These are phyloP conservation scores for Excoecaria cochinchinensis DNA, from an alignment of 345 rosid species.

Conservation along the genomic window DNA sequence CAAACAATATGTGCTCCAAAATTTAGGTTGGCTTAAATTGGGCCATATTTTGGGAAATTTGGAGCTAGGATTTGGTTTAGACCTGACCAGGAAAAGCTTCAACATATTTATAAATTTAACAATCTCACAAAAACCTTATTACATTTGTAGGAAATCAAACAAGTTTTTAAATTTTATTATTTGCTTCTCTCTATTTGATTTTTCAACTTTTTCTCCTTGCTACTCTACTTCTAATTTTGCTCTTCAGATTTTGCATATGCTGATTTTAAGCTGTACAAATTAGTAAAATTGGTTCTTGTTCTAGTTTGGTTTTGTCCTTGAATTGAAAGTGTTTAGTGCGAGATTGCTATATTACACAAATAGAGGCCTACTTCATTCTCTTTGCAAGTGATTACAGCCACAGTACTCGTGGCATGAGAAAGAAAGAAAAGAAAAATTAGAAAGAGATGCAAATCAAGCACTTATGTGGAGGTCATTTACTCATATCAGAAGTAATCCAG, in stretches of 20 bases:
- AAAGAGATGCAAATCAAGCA: slow-evolving; percentile 18
- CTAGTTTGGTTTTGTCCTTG: not conserved
- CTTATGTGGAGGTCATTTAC: slow-evolving; percentile 95
- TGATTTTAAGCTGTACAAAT: not conserved
- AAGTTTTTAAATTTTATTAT: not conserved
- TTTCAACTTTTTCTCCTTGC: not conserved
- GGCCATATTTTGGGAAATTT: not conserved
- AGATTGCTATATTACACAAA: not conserved
- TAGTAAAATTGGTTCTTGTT: not conserved
- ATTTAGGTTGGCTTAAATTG: not conserved
- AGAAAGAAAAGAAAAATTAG: slow-evolving; percentile 6
- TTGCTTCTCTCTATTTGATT: not conserved
- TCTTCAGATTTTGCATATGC: not conserved
- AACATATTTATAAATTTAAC: not conserved
- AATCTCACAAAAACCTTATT: not conserved
- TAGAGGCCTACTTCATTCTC: not conserved
- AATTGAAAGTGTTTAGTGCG: not conserved
- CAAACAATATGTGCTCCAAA: too few relatives aligned
- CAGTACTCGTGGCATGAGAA: not conserved
- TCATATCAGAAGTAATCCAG: slow-evolving; percentile 78
- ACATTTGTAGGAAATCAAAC: not conserved
- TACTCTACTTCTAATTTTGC: not conserved
- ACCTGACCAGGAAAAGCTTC: not conserved
- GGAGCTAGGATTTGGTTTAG: not conserved
- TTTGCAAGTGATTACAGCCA: not conserved